phyloP scores from a whole-genome alignment of 495 filamentous ascomycete genomes.

The Trichoderma asperelloides region DNA sequence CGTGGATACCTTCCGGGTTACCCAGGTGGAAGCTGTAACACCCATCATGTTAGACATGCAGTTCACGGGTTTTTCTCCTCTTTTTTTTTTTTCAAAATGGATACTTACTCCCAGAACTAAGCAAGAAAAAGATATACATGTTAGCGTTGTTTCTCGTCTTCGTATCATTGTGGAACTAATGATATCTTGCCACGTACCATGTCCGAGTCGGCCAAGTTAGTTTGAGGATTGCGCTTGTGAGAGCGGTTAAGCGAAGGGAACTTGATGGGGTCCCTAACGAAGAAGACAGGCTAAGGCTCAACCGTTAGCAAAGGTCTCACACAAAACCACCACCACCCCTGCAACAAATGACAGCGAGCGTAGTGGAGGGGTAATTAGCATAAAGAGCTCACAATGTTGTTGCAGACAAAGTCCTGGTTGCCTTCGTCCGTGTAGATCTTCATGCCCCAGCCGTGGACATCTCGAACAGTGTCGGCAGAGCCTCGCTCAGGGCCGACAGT shows the following conservation, averaged over 20 bases:
- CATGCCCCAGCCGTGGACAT: slow-evolving; percentile 52
- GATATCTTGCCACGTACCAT: slow-evolving; percentile 25
- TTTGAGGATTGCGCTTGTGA: slow-evolving; percentile 49
- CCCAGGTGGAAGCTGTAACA: slow-evolving; percentile 53
- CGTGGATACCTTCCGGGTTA: slow-evolving; percentile 62
- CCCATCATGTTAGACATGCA: neutral
- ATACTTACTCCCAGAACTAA: slow-evolving; percentile 27
- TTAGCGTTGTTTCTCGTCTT: slow-evolving; percentile 51
- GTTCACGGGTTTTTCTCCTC: neutral
- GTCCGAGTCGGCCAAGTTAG: slow-evolving; percentile 53
- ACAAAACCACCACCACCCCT: neutral
- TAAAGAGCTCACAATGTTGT: slow-evolving; percentile 29
- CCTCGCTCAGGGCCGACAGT: slow-evolving; percentile 48
- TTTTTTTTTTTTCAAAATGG: neutral
- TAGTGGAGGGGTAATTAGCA: neutral
- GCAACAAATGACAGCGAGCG: neutral
- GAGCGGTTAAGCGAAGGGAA: slow-evolving; percentile 64
- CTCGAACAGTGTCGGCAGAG: slow-evolving; percentile 43
- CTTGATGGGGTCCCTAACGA: slow-evolving; percentile 49
- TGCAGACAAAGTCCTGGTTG: slow-evolving; percentile 50
- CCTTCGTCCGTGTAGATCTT: slow-evolving; percentile 54
- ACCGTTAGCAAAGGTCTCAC: neutral
- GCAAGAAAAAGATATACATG: slow-evolving; percentile 5
- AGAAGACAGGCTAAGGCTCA: slow-evolving; percentile 39
- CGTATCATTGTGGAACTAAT: neutral